Evolutionary conservation across 495 filamentous ascomycete species (phyloP), one percentile per base, ranked within the genome.

Genomic region (Penicillium desertorum): DNA sequence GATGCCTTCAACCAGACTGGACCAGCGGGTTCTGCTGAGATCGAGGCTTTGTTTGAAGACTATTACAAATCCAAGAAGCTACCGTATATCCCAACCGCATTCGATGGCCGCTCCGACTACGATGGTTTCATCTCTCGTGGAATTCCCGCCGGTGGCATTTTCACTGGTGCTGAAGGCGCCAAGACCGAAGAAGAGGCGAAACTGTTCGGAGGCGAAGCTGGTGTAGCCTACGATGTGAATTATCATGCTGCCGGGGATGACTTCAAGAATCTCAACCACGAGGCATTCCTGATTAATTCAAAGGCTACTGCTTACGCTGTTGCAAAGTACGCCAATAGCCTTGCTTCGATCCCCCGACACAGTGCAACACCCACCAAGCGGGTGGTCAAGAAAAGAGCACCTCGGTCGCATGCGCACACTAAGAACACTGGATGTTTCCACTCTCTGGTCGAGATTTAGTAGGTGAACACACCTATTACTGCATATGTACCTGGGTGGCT

Each of bases 41-140:
- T 83, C 45, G 85, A 90, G 73, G 65, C 76, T 30, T 67, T 86
- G 59, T 89, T 89, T 64, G 75, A 86, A 63, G 62, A 80, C 12
- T 89, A 81, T 71, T 88, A 79, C 70, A 60, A 56, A n/a, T 57
- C 65, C 27, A 59, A 71, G n/a, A 69, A 69, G 2, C 58, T 79
- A 5, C 68, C 72, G 4, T 76, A 66, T 39, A 74, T 79, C 4
- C 71, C 82, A 0, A 81, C 83, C 20, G 78, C 64, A 2, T 89
- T 90, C 58, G 71, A 77, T 64, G 86, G 84, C 20, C 83, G 86
- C 34, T 85, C 80, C 48, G 88, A 91, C 70, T 89, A 91, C 65
- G 80, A 76, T 16, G 80, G 86, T 0, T 90, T 91, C 68, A 78
- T 87, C 34, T 79, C 83, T 27, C 76, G 70, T 16, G 83, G 84